phyloP scores from a whole-genome alignment of 495 filamentous ascomycete genomes.

The Penicillium canescens region DNA sequence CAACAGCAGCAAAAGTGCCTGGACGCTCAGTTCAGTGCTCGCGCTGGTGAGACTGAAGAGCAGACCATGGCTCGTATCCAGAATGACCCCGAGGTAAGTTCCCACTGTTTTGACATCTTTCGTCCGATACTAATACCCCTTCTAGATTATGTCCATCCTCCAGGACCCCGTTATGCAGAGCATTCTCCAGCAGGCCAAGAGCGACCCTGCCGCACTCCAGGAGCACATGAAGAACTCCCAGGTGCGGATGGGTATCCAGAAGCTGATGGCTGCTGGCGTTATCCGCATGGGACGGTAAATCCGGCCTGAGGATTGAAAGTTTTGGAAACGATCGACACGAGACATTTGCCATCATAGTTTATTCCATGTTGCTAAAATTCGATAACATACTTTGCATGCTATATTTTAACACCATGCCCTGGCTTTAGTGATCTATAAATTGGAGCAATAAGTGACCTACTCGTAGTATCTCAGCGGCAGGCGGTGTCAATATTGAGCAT shows the following conservation, averaged over 20 bases:
- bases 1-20: constrained; percentile 94
- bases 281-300: constrained; percentile 72
- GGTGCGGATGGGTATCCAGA: constrained; percentile 85
- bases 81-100: constrained; percentile 85
- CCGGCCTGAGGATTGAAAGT: constrained; percentile 5
- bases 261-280: constrained; percentile 87
- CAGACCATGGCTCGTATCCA: constrained; percentile 91
- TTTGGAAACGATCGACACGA: constrained; percentile 17
- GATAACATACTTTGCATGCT: constrained; percentile 3
- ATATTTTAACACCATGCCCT: not conserved
- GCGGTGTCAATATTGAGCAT: too few species aligned
- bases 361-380: constrained; percentile 7
- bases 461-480: too few species aligned
- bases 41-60: constrained; percentile 94
- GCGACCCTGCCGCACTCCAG: constrained; percentile 84
- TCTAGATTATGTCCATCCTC: constrained; percentile 83
- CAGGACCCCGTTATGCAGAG: constrained; percentile 96
- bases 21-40: constrained; percentile 80
- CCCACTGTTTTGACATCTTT: not conserved
- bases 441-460: too few species aligned
- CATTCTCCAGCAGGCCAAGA: constrained; percentile 94
- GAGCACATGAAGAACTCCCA: constrained; percentile 95
- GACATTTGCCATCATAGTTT: constrained; percentile 9
- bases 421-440: too few species aligned
- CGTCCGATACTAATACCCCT: constrained; percentile 30